Percentiles rank a stretch among this genome's conserved stretches.
Conservation (phyloP, 129 eudicot genomes). For the Pulicaria dysenterica region DNA sequence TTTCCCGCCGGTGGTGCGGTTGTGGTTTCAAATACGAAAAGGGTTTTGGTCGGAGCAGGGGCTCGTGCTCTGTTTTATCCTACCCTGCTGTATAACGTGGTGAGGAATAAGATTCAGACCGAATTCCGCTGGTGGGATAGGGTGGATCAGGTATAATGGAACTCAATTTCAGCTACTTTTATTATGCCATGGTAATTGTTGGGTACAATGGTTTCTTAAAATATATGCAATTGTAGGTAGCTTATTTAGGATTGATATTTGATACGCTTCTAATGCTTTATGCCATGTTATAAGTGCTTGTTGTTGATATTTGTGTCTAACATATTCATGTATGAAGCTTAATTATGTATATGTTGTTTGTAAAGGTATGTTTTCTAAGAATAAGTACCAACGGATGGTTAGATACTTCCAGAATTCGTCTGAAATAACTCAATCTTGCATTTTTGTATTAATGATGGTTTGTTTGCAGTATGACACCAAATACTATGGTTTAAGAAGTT, state of each 20-base stretch:
- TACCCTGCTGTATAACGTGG: constrained; percentile 71
- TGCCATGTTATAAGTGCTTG: neutral
- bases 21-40: constrained; percentile 50
- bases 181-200: neutral
- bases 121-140: constrained; percentile 92
- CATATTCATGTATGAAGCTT: neutral
- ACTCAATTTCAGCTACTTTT: neutral
- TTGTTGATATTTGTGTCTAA: neutral
- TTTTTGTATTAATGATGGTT: no score
- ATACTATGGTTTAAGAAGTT: neutral
- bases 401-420: neutral
- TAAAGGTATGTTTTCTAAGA: neutral
- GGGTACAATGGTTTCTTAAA: no score
- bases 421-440: neutral
- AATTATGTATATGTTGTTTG: neutral
- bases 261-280: constrained; percentile 8
- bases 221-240: constrained; percentile 4
- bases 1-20: constrained; percentile 24
- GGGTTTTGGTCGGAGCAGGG: constrained; percentile 81
- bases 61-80: constrained; percentile 90
- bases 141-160: constrained; percentile 64
- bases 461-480: no score
- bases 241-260: neutral
- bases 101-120: constrained; percentile 72
- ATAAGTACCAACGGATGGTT: neutral